Conservation (phyloP, 805 yeast genomes). For the Ogataea paradorogensis region DNA sequence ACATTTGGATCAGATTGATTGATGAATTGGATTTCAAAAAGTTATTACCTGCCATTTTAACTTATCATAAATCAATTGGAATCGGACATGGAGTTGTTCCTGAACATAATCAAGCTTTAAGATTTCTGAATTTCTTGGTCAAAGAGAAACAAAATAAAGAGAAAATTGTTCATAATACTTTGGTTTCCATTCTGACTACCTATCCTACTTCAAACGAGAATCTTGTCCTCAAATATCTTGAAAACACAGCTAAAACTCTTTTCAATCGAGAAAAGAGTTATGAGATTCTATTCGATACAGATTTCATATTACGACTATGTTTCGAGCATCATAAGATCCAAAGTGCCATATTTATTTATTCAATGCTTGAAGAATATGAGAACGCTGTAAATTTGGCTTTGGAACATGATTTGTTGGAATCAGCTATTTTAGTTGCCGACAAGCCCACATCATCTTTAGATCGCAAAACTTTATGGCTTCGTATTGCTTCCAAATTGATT, state of each 20-base stretch:
- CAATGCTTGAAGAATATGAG: constrained; percentile 65
- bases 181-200: constrained; percentile 63
- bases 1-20: constrained; percentile 68
- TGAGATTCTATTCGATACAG: constrained; percentile 57
- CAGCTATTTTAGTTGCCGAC: constrained; percentile 58
- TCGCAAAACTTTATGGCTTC: constrained; percentile 72
- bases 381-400: constrained; percentile 80
- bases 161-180: constrained; percentile 61
- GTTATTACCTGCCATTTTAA: constrained; percentile 72
- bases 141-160: constrained; percentile 42
- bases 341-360: constrained; percentile 71
- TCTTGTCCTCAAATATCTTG: constrained; percentile 49
- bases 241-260: constrained; percentile 26
- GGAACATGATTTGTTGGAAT: constrained; percentile 52
- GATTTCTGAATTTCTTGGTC: constrained; percentile 58
- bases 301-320: constrained; percentile 73
- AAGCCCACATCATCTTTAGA: constrained; percentile 40
- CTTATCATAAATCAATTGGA: constrained; percentile 53
- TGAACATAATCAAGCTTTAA: constrained; percentile 59
- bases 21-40: constrained; percentile 53
- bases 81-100: constrained; percentile 35
- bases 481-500: constrained; percentile 53
- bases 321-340: constrained; percentile 53
- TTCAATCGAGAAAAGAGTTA: constrained; percentile 12
- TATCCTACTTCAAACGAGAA: constrained; percentile 42